Conservation (phyloP, 2,329 filamentous ascomycete species). For the Pseudogymnoascus sp. region DNA sequence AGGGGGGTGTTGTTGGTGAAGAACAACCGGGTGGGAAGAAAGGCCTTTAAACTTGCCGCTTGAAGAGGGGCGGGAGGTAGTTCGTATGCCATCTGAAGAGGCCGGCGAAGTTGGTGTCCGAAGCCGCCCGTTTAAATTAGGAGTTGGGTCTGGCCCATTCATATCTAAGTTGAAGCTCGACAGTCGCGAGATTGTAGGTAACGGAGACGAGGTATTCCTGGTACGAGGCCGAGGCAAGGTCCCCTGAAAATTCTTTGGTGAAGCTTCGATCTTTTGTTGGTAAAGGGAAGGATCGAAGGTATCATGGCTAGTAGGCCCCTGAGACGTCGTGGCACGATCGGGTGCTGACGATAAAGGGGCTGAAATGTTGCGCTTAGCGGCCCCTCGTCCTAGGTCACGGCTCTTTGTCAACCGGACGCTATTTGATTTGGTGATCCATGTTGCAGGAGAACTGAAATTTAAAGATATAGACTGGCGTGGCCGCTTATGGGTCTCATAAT, state of each 20-base stretch:
- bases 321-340: conserved; percentile 20
- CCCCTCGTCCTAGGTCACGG: conserved; percentile 35
- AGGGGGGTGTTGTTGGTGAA: conserved; percentile 15
- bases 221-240: conserved; percentile 19
- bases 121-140: conserved; percentile 29
- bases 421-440: conserved; percentile 49
- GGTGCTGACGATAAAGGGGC: conserved; percentile 37
- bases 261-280: conserved; percentile 17
- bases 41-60: conserved; percentile 36
- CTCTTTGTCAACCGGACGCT: conserved; percentile 51
- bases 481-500: conserved; percentile 37
- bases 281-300: conserved; percentile 23
- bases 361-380: conserved; percentile 46
- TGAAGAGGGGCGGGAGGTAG: conserved; percentile 35
- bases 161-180: conserved; percentile 50
- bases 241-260: conserved; percentile 20
- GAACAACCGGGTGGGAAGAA: conserved; percentile 18
- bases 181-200: conserved; percentile 46
- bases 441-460: conserved; percentile 50
- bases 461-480: conserved; percentile 50
- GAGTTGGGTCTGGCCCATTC: conserved; percentile 38
- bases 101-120: conserved; percentile 23
- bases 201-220: conserved; percentile 46
- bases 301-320: conserved; percentile 17
- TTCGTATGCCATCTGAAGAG: conserved; percentile 23